Base-by-base conservation (phyloP, 164 flowering plant genomes). In the Saururus chinensis region DNA sequence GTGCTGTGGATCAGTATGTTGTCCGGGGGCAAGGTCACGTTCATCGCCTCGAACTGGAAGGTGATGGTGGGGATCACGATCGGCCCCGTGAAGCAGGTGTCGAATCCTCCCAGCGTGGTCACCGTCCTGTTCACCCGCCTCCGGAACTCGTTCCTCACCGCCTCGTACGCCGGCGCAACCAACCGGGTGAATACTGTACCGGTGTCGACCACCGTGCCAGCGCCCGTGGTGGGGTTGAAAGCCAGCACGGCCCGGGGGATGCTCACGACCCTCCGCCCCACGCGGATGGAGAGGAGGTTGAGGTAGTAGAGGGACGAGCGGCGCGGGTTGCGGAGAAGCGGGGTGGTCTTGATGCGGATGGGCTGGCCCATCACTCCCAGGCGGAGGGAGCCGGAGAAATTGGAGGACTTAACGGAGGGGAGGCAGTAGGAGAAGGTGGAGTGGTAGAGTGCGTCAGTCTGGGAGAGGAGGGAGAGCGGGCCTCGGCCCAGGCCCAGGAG, bases 351-450 rank as follows among this genome's bases (percentile, higher is more conserved):
- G 60, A 93, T 88, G 19, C 71, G 73, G n/a, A 12, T 60, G 42
- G 99, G 99, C 69, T 93, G 99, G 21, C 76, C 84, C 0, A 57
- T 53, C 7, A 95, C 84, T 1, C 99, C 99, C 19, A 93, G 78
- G 40, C 87, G 74, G 10, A 93, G 72, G 0, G 91, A 74, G 20
- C 99, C 99, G 14, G 96, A 78, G 61, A 87, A 90, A 64, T 78
- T 81, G 17, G 57, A 66, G 11, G 96, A 79, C 70, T 73, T 85
- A 75, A 79, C 83, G 76, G 77, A 79, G n/a, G 97, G 99, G 63
- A 93, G 67, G 76, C 97, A 93, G 70, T 93, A 93, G 19, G 99
- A 93, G 76, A 93, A 93, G 52, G 92, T 88, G 70, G 89, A 82
- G 20, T 70, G 64, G 81, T 88, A 93, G 24, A 87, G 81, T 64